Conservation (phyloP, 306 rosid genomes). For the Cucurbita pepo region DNA sequence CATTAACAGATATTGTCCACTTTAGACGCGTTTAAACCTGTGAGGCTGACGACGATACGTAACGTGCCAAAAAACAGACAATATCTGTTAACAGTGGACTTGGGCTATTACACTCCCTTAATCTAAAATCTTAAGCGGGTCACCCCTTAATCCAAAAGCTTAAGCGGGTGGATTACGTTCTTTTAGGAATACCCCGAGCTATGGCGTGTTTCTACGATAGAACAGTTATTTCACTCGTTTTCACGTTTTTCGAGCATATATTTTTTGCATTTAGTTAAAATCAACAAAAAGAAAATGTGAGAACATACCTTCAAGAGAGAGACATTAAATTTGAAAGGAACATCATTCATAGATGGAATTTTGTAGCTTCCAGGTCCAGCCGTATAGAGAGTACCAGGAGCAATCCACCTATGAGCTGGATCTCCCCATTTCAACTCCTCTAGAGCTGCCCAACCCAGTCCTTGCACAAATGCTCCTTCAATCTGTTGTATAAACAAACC, state of each 20-base stretch:
- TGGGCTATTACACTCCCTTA: too few species aligned
- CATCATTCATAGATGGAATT: conserved; percentile 75
- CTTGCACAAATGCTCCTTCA: conserved; percentile 94
- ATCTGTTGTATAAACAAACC: conserved; percentile 24
- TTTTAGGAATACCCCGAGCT: background rate
- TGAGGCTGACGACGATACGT: too few species aligned
- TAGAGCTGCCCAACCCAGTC: conserved; percentile 88
- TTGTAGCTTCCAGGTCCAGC: conserved; percentile 82
- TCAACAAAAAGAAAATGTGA: background rate
- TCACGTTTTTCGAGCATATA: background rate
- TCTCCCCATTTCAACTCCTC: conserved; percentile 99
- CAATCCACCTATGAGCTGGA: conserved; percentile 75
- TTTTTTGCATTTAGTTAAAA: background rate
- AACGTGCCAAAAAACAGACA: too few species aligned
- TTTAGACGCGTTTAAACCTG: too few species aligned
- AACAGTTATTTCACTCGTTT: background rate
- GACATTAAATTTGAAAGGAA: conserved; percentile 61
- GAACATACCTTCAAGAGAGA: conserved; percentile 73
- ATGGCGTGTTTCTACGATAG: background rate
- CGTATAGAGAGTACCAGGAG: conserved; percentile 58
- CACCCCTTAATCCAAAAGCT: too few species aligned
- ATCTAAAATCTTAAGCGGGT: too few species aligned
- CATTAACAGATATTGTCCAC: too few species aligned
- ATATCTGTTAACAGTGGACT: too few species aligned
- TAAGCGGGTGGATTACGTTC: too few species aligned